Conservation (phyloP, 2,329 filamentous ascomycete species). For the Zymoseptoria crescenta region DNA sequence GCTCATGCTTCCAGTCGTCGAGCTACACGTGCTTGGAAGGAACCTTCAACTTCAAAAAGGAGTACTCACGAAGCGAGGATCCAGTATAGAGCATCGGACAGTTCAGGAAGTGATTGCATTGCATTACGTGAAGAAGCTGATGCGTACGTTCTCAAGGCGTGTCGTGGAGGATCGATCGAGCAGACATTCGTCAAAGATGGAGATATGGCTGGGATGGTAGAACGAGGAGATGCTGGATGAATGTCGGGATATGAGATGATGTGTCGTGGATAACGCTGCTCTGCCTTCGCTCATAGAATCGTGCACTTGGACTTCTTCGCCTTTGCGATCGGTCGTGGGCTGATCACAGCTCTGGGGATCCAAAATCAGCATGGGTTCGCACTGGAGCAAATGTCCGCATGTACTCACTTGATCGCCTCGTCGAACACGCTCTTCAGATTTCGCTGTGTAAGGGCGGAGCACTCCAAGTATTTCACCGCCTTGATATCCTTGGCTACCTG, state of each 20-base stretch:
- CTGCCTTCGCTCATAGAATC: constrained; percentile 46
- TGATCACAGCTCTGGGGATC: constrained; percentile 57
- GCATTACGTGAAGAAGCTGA: not conserved
- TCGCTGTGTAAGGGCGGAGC: constrained; percentile 90
- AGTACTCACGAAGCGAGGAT: too few species aligned
- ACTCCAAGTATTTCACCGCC: constrained; percentile 96
- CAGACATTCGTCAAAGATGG: not conserved
- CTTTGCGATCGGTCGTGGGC: constrained; percentile 54
- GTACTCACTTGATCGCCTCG: constrained; percentile 84
- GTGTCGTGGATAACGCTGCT: not conserved
- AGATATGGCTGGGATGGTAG: not conserved
- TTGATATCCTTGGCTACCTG: constrained; percentile 87
- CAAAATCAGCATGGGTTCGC: not conserved
- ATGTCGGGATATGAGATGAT: not conserved
- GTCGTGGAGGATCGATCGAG: constrained; percentile 14
- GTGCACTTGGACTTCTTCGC: constrained; percentile 61
- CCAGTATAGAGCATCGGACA: not conserved
- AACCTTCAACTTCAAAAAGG: too few species aligned
- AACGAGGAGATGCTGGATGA: not conserved
- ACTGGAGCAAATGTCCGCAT: not conserved
- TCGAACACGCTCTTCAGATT: constrained; percentile 99
- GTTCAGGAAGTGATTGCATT: not conserved
- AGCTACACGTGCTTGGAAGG: too few species aligned
- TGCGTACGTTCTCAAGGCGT: not conserved
- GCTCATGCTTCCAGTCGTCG: too few species aligned